Evolutionary conservation across 345 rosid species (phyloP).

Genomic region (Hirschfeldia incana): DNA sequence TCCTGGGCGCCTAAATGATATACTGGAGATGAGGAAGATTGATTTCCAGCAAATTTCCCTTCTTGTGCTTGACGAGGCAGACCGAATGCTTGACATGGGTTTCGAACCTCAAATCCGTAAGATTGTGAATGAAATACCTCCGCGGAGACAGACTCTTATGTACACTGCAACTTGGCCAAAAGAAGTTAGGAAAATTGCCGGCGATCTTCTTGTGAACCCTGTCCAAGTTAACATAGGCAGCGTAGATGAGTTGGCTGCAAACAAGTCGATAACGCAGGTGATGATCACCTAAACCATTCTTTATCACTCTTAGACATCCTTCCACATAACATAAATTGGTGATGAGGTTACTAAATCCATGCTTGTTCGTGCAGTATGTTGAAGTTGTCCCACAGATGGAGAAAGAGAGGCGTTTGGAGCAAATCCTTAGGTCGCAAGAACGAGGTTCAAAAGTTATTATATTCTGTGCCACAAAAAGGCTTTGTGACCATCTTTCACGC

Average conservation of each 20-base stretch:
- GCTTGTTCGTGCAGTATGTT: conserved; percentile 57
- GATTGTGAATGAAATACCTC: conserved; percentile 94
- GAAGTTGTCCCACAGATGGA: conserved; percentile 94
- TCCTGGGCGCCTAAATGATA: conserved; percentile 96
- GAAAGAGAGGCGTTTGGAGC: conserved; percentile 89
- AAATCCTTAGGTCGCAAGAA: conserved; percentile 87
- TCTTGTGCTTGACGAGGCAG: conserved; percentile 97
- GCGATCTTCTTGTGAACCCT: conserved; percentile 87
- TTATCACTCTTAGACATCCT: neutral
- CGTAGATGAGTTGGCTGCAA: conserved; percentile 94
- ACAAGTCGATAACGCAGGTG: conserved; percentile 97
- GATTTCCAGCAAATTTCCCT: conserved; percentile 82
- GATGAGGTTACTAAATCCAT: conserved; percentile 3
- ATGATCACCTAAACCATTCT: conserved; percentile 7
- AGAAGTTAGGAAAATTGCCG: conserved; percentile 90
- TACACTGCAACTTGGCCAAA: conserved; percentile 99
- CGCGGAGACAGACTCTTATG: conserved; percentile 89
- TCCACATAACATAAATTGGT: conserved; percentile 18
- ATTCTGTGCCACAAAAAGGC: conserved; percentile 87
- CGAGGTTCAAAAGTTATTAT: conserved; percentile 87
- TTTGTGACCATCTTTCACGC: conserved; percentile 93
- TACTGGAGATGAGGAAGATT: conserved; percentile 83
- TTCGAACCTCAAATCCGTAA: conserved; percentile 96
- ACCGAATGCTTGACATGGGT: conserved; percentile 99
- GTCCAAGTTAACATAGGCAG: conserved; percentile 96